Evolutionary conservation across 805 yeast species (phyloP).

Genomic region (Saccharomycopsis oosterbeekiorum): DNA sequence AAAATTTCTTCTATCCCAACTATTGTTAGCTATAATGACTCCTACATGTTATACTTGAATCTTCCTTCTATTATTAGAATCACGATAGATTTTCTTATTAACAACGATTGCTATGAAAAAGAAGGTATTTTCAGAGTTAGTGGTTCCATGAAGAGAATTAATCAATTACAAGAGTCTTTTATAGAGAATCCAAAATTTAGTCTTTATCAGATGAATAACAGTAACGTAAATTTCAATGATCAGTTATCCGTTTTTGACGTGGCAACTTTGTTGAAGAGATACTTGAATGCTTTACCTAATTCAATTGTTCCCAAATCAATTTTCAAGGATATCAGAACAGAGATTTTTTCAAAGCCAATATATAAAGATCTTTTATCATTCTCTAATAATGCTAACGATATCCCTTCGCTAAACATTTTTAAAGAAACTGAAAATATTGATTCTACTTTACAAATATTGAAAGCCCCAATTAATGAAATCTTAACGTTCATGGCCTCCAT

Average conservation of each 20-base stretch:
- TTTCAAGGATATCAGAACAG: slow-evolving; percentile 19
- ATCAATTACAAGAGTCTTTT: slow-evolving; percentile 73
- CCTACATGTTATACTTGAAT: not conserved
- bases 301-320: slow-evolving; percentile 62
- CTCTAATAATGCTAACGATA: slow-evolving; percentile 14
- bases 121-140: slow-evolving; percentile 92
- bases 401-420: slow-evolving; percentile 17
- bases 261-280: slow-evolving; percentile 80
- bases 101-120: slow-evolving; percentile 38
- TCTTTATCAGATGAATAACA: not conserved
- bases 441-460: not conserved
- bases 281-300: slow-evolving; percentile 79
- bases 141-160: slow-evolving; percentile 83
- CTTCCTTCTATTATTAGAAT: slow-evolving; percentile 12
- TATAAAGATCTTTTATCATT: slow-evolving; percentile 11
- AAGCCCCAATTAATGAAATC: slow-evolving; percentile 5
- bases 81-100: slow-evolving; percentile 10
- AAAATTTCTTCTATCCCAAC: not conserved
- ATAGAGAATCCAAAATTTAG: slow-evolving; percentile 58
- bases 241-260: slow-evolving; percentile 76
- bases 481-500: slow-evolving; percentile 2
- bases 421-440: not conserved
- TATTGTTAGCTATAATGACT: not conserved
- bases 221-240: not conserved
- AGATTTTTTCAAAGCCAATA: slow-evolving; percentile 5